Evolutionary conservation across 495 filamentous ascomycete species (phyloP).

Genomic region (Aspergillus sparsus): DNA sequence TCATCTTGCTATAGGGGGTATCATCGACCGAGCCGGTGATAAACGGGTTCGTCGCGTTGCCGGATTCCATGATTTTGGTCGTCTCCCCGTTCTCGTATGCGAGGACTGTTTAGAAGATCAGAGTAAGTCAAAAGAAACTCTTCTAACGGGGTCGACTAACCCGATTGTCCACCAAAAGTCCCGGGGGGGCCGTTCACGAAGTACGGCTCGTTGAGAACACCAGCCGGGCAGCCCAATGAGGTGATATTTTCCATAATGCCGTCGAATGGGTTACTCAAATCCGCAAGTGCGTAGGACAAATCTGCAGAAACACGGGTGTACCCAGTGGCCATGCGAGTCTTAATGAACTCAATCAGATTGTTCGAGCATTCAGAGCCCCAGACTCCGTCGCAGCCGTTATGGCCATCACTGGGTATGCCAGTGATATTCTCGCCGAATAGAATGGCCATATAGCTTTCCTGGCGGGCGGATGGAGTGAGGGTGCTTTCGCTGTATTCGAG

Average conservation of each 20-base stretch:
- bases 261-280: neutral
- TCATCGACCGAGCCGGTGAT: neutral
- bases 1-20: neutral
- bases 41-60: neutral
- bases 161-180: too few species aligned
- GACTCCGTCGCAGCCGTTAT: neutral
- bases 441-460: constrained; percentile 2
- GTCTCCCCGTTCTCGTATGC: neutral
- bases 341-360: neutral
- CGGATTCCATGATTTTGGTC: neutral
- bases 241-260: neutral
- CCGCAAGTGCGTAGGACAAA: neutral
- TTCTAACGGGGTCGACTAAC: too few species aligned
- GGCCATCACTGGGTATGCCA: neutral
- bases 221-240: neutral
- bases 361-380: neutral
- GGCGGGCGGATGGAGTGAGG: neutral
- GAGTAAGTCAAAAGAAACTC: neutral
- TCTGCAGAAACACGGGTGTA: too few species aligned
- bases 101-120: neutral
- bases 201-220: neutral
- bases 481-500: constrained; percentile 2
- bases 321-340: neutral
- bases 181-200: too few species aligned
- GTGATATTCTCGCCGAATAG: neutral